A percentile compares a stretch with the other conserved stretches of the same genome.
These are phyloP conservation scores for Dictyostelium purpureum DNA, from an alignment of 78 protist species.

Conservation along the genomic window DNA sequence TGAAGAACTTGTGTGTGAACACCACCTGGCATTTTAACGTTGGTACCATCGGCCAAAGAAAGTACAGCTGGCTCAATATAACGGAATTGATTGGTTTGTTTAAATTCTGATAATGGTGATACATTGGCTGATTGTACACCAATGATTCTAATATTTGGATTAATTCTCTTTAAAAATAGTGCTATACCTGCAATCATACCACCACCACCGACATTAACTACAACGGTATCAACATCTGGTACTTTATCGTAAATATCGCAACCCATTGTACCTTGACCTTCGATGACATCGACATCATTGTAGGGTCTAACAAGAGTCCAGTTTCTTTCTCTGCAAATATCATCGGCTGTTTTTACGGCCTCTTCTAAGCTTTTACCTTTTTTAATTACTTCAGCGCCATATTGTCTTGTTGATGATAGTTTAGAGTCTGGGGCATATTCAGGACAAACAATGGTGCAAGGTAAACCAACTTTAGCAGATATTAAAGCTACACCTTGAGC, in stretches of 20 bases:
- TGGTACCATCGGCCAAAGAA: constrained; percentile 87
- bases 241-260: constrained; percentile 74
- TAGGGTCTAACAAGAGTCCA: constrained; percentile 84
- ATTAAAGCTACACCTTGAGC: constrained; percentile 89
- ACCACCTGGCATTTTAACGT: constrained; percentile 87
- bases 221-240: constrained; percentile 82
- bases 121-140: constrained; percentile 84
- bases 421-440: constrained; percentile 87
- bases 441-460: constrained; percentile 88
- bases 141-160: constrained; percentile 85
- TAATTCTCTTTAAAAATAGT: constrained; percentile 72
- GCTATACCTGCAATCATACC: constrained; percentile 89
- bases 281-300: constrained; percentile 84
- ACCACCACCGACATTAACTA: constrained; percentile 91
- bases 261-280: constrained; percentile 89
- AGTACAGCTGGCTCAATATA: constrained; percentile 59
- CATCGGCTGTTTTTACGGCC: constrained; percentile 59
- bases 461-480: constrained; percentile 73
- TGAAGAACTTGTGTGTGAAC: constrained; percentile 78
- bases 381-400: constrained; percentile 84
- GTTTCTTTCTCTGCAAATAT: constrained; percentile 71
- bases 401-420: constrained; percentile 67
- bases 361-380: constrained; percentile 79
- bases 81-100: constrained; percentile 70
- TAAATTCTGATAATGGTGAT: constrained; percentile 80